Evolutionary conservation across 345 rosid species (phyloP).

Genomic region (Populus deltoides): DNA sequence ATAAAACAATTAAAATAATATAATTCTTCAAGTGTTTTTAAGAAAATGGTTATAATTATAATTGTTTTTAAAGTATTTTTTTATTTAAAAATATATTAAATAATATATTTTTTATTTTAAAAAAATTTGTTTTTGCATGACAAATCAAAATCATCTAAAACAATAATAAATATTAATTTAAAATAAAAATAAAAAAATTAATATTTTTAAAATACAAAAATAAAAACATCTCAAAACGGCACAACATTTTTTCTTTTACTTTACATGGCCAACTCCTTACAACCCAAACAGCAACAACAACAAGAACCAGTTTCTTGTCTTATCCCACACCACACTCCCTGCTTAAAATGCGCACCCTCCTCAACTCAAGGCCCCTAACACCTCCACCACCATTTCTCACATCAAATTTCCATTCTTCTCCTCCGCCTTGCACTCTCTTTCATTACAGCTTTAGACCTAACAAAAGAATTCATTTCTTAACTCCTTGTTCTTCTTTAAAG

Average conservation of each 20-base stretch:
- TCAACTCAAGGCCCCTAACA: constrained; percentile 13
- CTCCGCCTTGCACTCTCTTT: constrained; percentile 25
- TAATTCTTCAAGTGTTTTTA: too few relatives aligned
- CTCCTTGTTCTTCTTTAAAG: constrained; percentile 70
- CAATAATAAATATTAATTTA: too few relatives aligned
- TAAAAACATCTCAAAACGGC: too few relatives aligned
- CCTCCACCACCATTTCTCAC: constrained; percentile 21
- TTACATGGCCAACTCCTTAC: not conserved
- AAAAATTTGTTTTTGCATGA: too few relatives aligned
- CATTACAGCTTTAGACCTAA: constrained; percentile 52
- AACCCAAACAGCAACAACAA: not conserved
- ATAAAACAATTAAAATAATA: too few relatives aligned
- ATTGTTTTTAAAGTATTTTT: too few relatives aligned
- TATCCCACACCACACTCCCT: not conserved
- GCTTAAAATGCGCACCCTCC: constrained; percentile 37
- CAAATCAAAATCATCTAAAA: too few relatives aligned
- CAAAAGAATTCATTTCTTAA: constrained; percentile 64
- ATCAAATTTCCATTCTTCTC: constrained; percentile 25
- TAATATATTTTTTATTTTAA: too few relatives aligned
- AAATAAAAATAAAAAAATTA: too few relatives aligned
- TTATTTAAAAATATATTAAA: too few relatives aligned
- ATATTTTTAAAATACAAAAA: too few relatives aligned
- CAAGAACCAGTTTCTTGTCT: not conserved
- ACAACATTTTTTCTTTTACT: not conserved
- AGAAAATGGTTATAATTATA: too few relatives aligned